Percentiles rank a stretch among this genome's conserved stretches.
These are phyloP conservation scores for Chiua virens DNA, from an alignment of 768 basidiomycete genomes.

Conservation along the genomic window DNA sequence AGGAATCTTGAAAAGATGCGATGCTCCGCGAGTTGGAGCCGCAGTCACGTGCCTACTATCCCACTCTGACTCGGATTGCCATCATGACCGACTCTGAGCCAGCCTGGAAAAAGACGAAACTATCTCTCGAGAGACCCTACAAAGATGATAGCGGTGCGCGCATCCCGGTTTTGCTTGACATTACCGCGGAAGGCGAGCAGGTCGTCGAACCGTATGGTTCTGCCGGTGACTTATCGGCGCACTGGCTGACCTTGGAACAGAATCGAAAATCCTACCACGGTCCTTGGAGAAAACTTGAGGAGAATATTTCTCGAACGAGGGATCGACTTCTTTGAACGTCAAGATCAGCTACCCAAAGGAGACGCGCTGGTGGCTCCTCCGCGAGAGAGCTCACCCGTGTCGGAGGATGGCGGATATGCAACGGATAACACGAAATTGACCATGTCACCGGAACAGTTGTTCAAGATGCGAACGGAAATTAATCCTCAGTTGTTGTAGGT, in stretches of 20 bases:
- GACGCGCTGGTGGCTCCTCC: conserved; percentile 25
- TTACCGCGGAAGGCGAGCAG: conserved; percentile 65
- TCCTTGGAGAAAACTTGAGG: conserved; percentile 63
- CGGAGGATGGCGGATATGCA: conserved; percentile 31
- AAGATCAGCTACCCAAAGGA: conserved; percentile 27
- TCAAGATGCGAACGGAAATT: conserved; percentile 72
- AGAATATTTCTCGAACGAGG: conserved; percentile 77
- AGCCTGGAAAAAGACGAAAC: conserved; percentile 57
- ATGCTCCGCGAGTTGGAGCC: no score
- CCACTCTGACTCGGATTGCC: not conserved
- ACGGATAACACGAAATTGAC: conserved; percentile 33
- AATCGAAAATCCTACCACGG: conserved; percentile 54
- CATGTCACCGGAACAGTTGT: conserved; percentile 75
- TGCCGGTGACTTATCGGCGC: conserved; percentile 1
- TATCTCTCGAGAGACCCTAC: conserved; percentile 79
- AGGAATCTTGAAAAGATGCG: conserved; percentile 22
- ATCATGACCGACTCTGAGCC: conserved; percentile 31
- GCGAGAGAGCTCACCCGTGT: conserved; percentile 24
- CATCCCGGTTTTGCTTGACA: conserved; percentile 66
- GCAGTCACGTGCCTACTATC: conserved; percentile 24
- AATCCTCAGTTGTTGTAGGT: conserved; percentile 73
- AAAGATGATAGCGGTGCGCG: conserved; percentile 70
- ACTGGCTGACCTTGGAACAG: conserved; percentile 34
- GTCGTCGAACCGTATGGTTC: conserved; percentile 68
- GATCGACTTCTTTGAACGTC: conserved; percentile 67